A percentile compares a stretch with the other conserved stretches of the same genome.
These are phyloP conservation scores for Phytophthora megakarya DNA, from an alignment of 352 stramenopile species.

Conservation along the genomic window DNA sequence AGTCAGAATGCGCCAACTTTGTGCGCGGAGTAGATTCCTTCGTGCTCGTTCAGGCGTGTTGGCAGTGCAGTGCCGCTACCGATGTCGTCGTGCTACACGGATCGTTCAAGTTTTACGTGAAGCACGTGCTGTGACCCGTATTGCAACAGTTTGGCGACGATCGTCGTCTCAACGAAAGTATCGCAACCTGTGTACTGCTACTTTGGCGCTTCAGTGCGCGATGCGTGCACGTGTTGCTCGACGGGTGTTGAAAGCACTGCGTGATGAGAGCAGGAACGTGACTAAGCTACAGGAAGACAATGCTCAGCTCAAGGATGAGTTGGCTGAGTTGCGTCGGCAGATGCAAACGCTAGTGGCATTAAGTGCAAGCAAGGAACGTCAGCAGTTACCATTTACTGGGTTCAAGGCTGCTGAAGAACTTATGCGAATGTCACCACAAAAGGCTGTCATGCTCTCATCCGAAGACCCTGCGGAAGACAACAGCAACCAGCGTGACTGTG, in stretches of 20 bases:
- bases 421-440: constrained; percentile 21
- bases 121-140: constrained; percentile 42
- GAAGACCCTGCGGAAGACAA: constrained; percentile 11
- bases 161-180: constrained; percentile 40
- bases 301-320: constrained; percentile 65
- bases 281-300: constrained; percentile 79
- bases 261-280: constrained; percentile 75
- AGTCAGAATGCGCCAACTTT: constrained; percentile 46
- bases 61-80: constrained; percentile 54
- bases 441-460: constrained; percentile 20
- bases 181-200: constrained; percentile 28
- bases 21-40: constrained; percentile 41
- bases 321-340: constrained; percentile 61
- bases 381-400: constrained; percentile 17
- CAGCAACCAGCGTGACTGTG: constrained; percentile 31
- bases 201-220: constrained; percentile 64
- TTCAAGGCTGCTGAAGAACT: constrained; percentile 20
- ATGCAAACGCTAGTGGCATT: constrained; percentile 52
- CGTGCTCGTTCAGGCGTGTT: constrained; percentile 48
- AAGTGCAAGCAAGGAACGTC: constrained; percentile 24
- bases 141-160: constrained; percentile 51
- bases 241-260: constrained; percentile 45
- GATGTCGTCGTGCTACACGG: constrained; percentile 41
- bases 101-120: constrained; percentile 51
- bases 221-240: constrained; percentile 48